Evolutionary conservation across 352 stramenopile genomes (phyloP), one percentile per base, ranked within the genome.

Genomic region (Phytophthora niederhauseri): DNA sequence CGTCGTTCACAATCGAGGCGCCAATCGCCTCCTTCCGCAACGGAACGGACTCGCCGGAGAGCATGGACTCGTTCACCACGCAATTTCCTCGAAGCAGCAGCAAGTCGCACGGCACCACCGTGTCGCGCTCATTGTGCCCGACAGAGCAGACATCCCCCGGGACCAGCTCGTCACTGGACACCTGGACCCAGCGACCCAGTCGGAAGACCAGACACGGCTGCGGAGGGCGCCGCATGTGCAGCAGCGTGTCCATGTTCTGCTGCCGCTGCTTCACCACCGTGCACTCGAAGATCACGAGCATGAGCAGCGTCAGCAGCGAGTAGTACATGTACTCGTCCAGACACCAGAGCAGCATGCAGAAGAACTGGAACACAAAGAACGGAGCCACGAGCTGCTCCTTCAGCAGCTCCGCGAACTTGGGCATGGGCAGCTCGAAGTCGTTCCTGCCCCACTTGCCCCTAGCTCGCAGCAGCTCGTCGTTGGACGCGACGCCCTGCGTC

Each of bases 291-390:
- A 99, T 87, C 46, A 99, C 74, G 46, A 99, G 92, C 84, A 99
- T 99, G 24, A 95, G 77, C 11, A 99, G 87, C 38, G 98, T 99
- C 68, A 99, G 98, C 12, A 99, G 76, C 30, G 95, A 97, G 84
- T 99, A 99, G 78, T 99, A 98, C 97, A 98, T 99, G 87, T 99
- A 99, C 77, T 99, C 98, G 78, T 99, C 98, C 9, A 99, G 85
- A 78, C 93, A 98, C 96, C 98, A 99, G 34, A 99, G 82, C 36
- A 97, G 78, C 55, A 99, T 97, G 72, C 97, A 99, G 56, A 99
- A 97, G 55, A 99, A 87, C 87, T 99, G 98, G 77, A 99, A 99
- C 3, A 99, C 86, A 67, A 99, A 99, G 60, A 99, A 98, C 15
- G 98, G 98, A 62, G 98, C 97, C 15, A 99, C 80, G 15, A 99